Evolutionary conservation across 108 stramenopile species (phyloP).

Genomic region (Schizochytrium sp.): DNA sequence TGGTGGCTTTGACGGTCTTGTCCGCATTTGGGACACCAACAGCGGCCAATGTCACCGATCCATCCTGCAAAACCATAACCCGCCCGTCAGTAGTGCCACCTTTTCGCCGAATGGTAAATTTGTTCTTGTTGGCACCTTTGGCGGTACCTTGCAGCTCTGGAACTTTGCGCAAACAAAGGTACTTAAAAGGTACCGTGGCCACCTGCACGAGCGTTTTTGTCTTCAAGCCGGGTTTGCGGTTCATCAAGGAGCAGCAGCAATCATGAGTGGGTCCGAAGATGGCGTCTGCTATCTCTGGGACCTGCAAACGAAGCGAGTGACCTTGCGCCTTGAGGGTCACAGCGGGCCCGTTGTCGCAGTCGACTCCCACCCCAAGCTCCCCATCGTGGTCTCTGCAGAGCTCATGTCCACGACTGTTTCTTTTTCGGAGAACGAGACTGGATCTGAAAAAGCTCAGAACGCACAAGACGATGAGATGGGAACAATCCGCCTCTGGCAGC

Average conservation of each 20-base stretch:
- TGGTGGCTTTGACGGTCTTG: background rate
- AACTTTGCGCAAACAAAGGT: conserved; percentile 26
- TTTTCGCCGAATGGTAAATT: conserved; percentile 81
- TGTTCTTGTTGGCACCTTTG: conserved; percentile 33
- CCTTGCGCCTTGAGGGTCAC: conserved; percentile 67
- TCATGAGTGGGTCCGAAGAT: conserved; percentile 59
- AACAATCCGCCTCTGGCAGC: background rate
- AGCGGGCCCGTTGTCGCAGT: conserved; percentile 66
- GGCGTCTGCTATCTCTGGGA: conserved; percentile 77
- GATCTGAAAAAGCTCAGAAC: too few relatives aligned
- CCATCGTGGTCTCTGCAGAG: conserved; percentile 7
- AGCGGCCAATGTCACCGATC: background rate
- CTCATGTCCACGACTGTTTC: background rate
- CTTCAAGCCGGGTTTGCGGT: background rate
- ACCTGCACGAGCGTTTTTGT: background rate
- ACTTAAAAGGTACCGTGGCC: conserved; percentile 31
- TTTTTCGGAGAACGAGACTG: too few relatives aligned
- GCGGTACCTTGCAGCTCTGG: conserved; percentile 36
- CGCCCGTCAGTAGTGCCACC: conserved; percentile 64
- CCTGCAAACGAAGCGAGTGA: conserved; percentile 60
- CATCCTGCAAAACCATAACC: conserved; percentile 27
- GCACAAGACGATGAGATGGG: background rate
- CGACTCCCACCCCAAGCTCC: conserved; percentile 47
- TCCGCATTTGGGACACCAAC: background rate
- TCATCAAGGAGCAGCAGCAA: background rate